A percentile compares a stretch with the other conserved stretches of the same genome.
Conservation (phyloP, 768 basidiomycete species). For the Mycena indigotica region DNA sequence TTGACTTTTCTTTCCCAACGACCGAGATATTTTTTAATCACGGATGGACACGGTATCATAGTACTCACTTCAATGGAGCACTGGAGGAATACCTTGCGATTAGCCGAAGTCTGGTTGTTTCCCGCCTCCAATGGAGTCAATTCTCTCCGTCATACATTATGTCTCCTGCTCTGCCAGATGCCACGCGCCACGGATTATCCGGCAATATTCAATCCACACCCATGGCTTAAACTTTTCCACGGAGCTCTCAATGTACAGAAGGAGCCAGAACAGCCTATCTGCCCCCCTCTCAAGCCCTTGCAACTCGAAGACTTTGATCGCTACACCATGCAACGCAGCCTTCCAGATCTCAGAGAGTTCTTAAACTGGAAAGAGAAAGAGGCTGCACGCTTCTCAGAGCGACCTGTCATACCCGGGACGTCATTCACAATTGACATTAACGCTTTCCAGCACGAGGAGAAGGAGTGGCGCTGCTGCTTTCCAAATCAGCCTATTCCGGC, state of each 20-base stretch:
- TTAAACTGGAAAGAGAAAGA: background rate
- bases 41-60: background rate
- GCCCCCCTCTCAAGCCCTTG: too few species aligned
- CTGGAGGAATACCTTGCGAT: background rate
- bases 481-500: background rate
- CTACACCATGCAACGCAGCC: background rate
- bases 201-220: background rate
- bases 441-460: background rate
- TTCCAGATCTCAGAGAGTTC: background rate
- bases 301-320: background rate
- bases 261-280: background rate
- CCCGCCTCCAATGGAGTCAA: background rate
- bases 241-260: background rate
- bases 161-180: background rate
- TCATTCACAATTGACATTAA: background rate
- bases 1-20: background rate
- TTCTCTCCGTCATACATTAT: background rate
- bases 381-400: background rate
- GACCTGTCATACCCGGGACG: background rate
- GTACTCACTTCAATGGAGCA: too few species aligned
- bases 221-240: background rate
- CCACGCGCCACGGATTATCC: too few species aligned
- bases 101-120: background rate
- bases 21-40: background rate
- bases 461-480: background rate